A percentile compares a stretch with the other conserved stretches of the same genome.
These are phyloP conservation scores for Fusarium heterosporum DNA, from an alignment of 2,329 filamentous ascomycete species.

Conservation along the genomic window DNA sequence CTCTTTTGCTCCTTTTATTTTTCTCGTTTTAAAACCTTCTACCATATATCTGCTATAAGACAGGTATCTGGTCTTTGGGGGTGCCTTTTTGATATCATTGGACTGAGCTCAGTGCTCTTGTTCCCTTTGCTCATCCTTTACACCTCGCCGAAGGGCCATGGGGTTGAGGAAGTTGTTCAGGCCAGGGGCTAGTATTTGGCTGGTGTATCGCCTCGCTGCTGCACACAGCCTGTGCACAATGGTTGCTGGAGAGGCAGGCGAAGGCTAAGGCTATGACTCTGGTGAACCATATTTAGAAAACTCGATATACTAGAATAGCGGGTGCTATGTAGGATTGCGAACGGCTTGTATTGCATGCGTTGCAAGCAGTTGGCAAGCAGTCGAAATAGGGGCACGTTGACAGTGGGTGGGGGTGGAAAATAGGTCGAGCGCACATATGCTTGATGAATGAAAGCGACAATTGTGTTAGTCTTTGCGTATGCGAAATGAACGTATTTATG, in stretches of 20 bases:
- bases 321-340: not conserved
- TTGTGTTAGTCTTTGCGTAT: conserved; percentile 21
- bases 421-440: conserved; percentile 37
- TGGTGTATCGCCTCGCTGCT: not conserved
- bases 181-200: conserved; percentile 8
- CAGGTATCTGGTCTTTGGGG: conserved; percentile 24
- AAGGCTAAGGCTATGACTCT: conserved; percentile 4
- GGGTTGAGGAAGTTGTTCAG: conserved; percentile 35
- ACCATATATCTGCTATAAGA: conserved; percentile 25
- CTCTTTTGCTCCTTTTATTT: conserved; percentile 21
- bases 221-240: not conserved
- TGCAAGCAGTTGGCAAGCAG: conserved; percentile 7
- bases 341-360: conserved; percentile 22
- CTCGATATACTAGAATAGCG: conserved; percentile 3
- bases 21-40: conserved; percentile 37
- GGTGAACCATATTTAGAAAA: conserved; percentile 12
- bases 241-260: not conserved
- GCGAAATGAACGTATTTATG: not conserved
- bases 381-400: not conserved
- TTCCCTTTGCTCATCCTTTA: conserved; percentile 33
- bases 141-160: conserved; percentile 34
- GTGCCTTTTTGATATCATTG: conserved; percentile 41
- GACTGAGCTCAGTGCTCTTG: conserved; percentile 42
- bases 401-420: conserved; percentile 13
- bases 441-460: conserved; percentile 45